Conservation (phyloP, 2,329 filamentous ascomycete species). For the Hymenoscyphus linearis region DNA sequence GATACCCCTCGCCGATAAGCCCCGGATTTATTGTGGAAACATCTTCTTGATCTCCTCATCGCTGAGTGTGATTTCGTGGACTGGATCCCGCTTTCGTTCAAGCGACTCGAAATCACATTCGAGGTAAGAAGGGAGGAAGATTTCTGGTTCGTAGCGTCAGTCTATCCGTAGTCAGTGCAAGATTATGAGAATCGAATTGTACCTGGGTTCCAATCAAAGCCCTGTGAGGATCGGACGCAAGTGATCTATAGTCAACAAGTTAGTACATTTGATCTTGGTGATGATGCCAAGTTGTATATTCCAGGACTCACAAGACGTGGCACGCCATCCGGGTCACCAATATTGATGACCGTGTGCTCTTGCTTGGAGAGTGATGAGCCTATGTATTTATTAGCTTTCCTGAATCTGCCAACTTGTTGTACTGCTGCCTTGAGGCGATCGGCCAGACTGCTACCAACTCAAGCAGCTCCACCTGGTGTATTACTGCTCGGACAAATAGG, state of each 20-base stretch:
- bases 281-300: constrained; percentile 8
- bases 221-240: constrained; percentile 73
- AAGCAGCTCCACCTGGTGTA: neutral
- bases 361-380: constrained; percentile 67
- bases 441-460: neutral
- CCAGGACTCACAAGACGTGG: constrained; percentile 58
- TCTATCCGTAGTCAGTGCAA: neutral
- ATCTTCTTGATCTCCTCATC: constrained; percentile 70
- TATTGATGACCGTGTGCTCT: constrained; percentile 75
- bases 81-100: constrained; percentile 69
- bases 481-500: neutral
- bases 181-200: constrained; percentile 18
- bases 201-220: constrained; percentile 80
- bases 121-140: constrained; percentile 74
- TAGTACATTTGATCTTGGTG: constrained; percentile 10
- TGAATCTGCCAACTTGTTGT: neutral
- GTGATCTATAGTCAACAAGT: constrained; percentile 53
- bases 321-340: constrained; percentile 68
- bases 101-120: constrained; percentile 71
- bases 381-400: constrained; percentile 36
- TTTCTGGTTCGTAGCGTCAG: constrained; percentile 45
- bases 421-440: neutral
- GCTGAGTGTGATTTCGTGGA: constrained; percentile 71
- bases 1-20: constrained; percentile 18
- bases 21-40: constrained; percentile 50